These are phyloP conservation scores for Saturnispora besseyi DNA, from an alignment of 805 yeast species.

Conservation along the genomic window DNA sequence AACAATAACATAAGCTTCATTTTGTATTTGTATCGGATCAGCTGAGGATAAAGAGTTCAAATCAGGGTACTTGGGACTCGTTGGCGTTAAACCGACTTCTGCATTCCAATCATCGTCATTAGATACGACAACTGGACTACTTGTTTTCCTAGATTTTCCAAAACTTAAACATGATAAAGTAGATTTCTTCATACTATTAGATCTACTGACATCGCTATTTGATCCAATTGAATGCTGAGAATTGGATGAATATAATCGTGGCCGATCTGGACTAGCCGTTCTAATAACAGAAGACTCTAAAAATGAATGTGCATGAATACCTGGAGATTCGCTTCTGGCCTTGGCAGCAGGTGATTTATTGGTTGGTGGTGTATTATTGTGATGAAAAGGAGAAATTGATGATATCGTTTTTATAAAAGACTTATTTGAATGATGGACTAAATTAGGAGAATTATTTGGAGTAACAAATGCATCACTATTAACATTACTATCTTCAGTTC, in stretches of 20 bases:
- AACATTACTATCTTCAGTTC: background rate
- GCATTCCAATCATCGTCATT: conserved; percentile 13
- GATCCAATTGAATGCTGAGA: conserved; percentile 8
- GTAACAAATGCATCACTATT: conserved; percentile 1
- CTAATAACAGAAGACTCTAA: conserved; percentile 9
- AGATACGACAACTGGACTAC: background rate
- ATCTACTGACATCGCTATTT: conserved; percentile 1
- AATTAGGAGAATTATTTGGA: conserved; percentile 3
- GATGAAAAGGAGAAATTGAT: conserved; percentile 11
- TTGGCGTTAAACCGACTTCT: background rate
- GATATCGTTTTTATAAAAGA: conserved; percentile 5
- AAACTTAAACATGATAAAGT: conserved; percentile 5
- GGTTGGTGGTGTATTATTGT: conserved; percentile 5
- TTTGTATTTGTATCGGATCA: background rate
- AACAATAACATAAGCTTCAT: conserved; percentile 1
- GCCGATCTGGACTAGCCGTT: conserved; percentile 9
- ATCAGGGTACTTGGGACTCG: background rate
- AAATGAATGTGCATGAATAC: conserved; percentile 10
- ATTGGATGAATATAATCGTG: background rate
- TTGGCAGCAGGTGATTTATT: conserved; percentile 9
- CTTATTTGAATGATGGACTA: background rate
- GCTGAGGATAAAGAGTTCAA: background rate
- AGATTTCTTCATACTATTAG: conserved; percentile 7
- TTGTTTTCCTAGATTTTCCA: background rate
- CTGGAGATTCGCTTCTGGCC: conserved; percentile 12